A percentile compares a stretch with the other conserved stretches of the same genome.
phyloP scores from a whole-genome alignment of 129 eudicot genomes.

The Pittosporum tobira region DNA sequence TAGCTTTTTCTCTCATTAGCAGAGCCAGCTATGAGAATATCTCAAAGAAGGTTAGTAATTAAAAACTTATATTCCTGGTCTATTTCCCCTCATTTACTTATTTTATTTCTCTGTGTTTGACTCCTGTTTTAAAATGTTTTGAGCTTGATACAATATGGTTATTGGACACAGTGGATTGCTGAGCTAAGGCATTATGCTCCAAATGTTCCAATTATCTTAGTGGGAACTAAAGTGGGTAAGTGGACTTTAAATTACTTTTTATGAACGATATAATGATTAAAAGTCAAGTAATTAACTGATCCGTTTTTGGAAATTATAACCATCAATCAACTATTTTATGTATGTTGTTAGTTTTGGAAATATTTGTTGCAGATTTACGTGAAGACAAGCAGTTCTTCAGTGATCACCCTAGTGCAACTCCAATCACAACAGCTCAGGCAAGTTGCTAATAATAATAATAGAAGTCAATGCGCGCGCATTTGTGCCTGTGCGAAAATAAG shows the following conservation, averaged over 20 bases:
- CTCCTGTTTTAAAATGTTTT: too few species aligned
- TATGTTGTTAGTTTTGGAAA: not conserved
- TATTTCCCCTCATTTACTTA: not conserved
- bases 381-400: conserved; percentile 63
- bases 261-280: not conserved
- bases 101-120: not conserved
- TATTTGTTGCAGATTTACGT: conserved; percentile 38
- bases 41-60: conserved; percentile 54
- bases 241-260: not conserved
- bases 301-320: not conserved
- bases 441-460: not conserved
- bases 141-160: not conserved
- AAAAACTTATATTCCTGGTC: not conserved
- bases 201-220: conserved; percentile 68
- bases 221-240: conserved; percentile 74
- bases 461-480: too few species aligned
- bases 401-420: conserved; percentile 66
- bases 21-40: conserved; percentile 85
- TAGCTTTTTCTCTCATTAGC: conserved; percentile 76
- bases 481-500: not conserved
- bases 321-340: not conserved
- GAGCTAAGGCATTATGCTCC: conserved; percentile 78
- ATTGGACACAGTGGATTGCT: conserved; percentile 47
- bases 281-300: not conserved
- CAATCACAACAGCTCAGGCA: conserved; percentile 73